These are phyloP conservation scores for Umbellularia californica DNA, from an alignment of 164 flowering plant species.

Conservation along the genomic window DNA sequence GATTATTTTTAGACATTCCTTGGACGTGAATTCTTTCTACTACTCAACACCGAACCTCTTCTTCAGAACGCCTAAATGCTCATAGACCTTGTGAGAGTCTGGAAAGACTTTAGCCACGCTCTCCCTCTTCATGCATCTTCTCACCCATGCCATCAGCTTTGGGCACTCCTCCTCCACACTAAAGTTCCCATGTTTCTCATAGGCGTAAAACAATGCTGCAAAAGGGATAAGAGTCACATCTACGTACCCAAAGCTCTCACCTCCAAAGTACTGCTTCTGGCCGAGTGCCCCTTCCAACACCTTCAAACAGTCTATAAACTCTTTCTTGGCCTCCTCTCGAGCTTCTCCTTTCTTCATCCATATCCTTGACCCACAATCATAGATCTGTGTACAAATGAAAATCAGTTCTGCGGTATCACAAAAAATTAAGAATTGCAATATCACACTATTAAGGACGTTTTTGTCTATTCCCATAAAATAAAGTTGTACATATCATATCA, in stretches of 20 bases:
- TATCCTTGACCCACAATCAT: conserved; percentile 1
- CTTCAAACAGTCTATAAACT: conserved; percentile 8
- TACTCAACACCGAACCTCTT: conserved; percentile 8
- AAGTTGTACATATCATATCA: no score
- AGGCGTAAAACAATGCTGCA: background rate
- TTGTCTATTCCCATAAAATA: no score
- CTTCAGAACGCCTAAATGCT: background rate
- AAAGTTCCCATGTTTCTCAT: conserved; percentile 7
- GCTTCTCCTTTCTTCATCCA: conserved; percentile 16
- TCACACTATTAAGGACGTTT: no score
- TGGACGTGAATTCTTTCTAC: background rate
- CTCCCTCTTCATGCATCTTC: conserved; percentile 15
- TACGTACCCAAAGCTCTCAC: conserved; percentile 9
- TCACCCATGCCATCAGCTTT: conserved; percentile 10
- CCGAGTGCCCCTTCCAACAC: conserved; percentile 14
- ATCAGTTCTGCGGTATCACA: no score
- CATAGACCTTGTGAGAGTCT: conserved; percentile 5
- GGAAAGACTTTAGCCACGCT: conserved; percentile 11
- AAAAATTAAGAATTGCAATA: no score
- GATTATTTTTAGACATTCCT: no score
- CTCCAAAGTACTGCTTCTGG: conserved; percentile 12
- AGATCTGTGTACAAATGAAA: background rate
- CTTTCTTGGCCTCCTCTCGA: conserved; percentile 2
- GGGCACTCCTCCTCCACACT: conserved; percentile 11
- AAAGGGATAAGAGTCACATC: conserved; percentile 6